These are phyloP conservation scores for Apostasia shenzhenica DNA, from an alignment of 106 monocot species.

Conservation along the genomic window DNA sequence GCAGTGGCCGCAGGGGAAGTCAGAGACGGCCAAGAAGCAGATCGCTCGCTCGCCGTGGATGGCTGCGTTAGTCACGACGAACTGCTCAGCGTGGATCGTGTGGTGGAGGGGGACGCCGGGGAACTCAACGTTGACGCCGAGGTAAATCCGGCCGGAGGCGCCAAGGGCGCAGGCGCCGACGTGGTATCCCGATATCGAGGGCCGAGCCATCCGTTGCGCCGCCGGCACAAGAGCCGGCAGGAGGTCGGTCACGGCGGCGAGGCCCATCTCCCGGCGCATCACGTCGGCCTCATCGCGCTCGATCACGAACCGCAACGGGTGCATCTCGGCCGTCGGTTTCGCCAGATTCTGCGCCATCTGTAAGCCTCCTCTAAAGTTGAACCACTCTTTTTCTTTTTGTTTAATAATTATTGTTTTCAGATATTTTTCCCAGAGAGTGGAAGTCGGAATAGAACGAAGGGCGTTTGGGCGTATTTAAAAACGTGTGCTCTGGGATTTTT, in stretches of 20 bases:
- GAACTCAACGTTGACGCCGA: constrained; percentile 74
- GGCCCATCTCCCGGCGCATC: constrained; percentile 11
- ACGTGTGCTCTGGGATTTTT: too few species aligned
- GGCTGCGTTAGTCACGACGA: constrained; percentile 43
- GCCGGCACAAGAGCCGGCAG: constrained; percentile 52
- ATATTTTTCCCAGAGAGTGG: too few species aligned
- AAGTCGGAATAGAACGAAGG: too few species aligned
- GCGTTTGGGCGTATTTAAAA: too few species aligned
- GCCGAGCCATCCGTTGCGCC: constrained; percentile 30
- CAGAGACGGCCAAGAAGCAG: constrained; percentile 53
- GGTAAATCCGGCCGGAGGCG: constrained; percentile 50
- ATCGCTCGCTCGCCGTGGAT: constrained; percentile 26
- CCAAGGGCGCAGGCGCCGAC: constrained; percentile 69
- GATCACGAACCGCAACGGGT: constrained; percentile 37
- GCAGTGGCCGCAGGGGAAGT: constrained; percentile 67
- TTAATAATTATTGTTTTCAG: too few species aligned
- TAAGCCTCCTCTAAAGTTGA: too few species aligned
- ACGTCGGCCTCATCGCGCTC: constrained; percentile 23
- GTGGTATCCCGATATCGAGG: constrained; percentile 51
- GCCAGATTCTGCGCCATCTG: background rate
- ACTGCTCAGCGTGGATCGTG: constrained; percentile 81
- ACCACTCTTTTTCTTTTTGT: too few species aligned
- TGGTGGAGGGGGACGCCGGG: constrained; percentile 62
- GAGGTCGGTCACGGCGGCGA: constrained; percentile 21
- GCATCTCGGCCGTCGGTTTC: constrained; percentile 19